Percentiles rank a stretch among this genome's conserved stretches.
phyloP scores from a whole-genome alignment of 148 eudicot species.

The Cornus florida region DNA sequence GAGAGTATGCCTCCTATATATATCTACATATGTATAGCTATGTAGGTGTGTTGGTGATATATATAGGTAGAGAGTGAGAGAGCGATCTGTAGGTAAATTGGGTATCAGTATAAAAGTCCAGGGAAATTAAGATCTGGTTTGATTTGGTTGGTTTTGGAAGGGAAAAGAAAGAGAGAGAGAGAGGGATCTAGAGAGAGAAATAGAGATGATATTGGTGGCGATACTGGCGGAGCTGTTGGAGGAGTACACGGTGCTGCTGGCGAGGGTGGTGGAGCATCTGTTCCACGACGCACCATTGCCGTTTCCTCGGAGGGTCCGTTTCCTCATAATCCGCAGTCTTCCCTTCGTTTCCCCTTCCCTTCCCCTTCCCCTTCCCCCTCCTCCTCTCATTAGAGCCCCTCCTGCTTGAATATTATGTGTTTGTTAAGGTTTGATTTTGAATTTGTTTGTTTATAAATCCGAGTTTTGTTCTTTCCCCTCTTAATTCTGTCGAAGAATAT shows the following conservation, averaged over 20 bases:
- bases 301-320: slow-evolving; percentile 52
- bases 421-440: no score
- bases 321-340: slow-evolving; percentile 44
- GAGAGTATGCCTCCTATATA: no score
- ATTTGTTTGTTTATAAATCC: no score
- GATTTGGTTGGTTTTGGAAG: background rate
- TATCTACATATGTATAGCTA: no score
- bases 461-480: no score
- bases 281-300: slow-evolving; percentile 40
- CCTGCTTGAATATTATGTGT: background rate
- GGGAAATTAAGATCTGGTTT: no score
- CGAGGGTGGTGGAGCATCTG: slow-evolving; percentile 49
- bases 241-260: slow-evolving; percentile 59
- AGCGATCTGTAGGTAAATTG: background rate
- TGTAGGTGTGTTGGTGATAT: no score
- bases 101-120: background rate
- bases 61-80: background rate
- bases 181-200: no score
- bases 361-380: slow-evolving; percentile 12
- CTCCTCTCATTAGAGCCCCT: slow-evolving; percentile 10
- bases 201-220: slow-evolving; percentile 61
- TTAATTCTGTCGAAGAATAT: no score
- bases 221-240: slow-evolving; percentile 58
- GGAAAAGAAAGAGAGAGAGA: background rate
- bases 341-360: slow-evolving; percentile 40